These are phyloP conservation scores for Skeletonema potamos DNA, from an alignment of 108 stramenopile species.

Conservation along the genomic window DNA sequence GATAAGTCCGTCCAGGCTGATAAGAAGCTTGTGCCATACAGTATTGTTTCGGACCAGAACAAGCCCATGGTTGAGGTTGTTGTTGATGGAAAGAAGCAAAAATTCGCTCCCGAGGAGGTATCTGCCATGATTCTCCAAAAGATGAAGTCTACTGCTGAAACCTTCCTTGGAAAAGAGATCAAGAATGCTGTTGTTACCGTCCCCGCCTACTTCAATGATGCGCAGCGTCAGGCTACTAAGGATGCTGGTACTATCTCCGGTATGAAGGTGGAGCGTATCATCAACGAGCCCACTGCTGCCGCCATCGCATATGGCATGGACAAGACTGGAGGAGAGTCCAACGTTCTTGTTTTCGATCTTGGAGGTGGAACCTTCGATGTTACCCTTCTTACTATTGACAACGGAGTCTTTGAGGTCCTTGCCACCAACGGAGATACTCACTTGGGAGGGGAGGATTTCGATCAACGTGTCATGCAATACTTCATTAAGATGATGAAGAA, in stretches of 20 bases:
- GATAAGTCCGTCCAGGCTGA: constrained; percentile 97
- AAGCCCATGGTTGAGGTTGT: constrained; percentile 78
- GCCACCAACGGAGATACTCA: constrained; percentile 92
- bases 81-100: constrained; percentile 54
- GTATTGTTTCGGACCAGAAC: constrained; percentile 86
- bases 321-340: constrained; percentile 88
- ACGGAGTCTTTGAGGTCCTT: constrained; percentile 91
- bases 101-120: constrained; percentile 89
- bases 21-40: constrained; percentile 97
- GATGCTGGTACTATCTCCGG: constrained; percentile 96
- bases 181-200: constrained; percentile 97
- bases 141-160: constrained; percentile 90
- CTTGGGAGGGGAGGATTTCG: constrained; percentile 90
- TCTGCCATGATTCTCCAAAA: constrained; percentile 89
- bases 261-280: constrained; percentile 93
- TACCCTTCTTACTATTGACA: constrained; percentile 93
- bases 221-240: constrained; percentile 97
- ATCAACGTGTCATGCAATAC: constrained; percentile 94
- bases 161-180: constrained; percentile 82
- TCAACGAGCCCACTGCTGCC: constrained; percentile 99
- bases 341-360: constrained; percentile 96
- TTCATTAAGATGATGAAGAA: constrained; percentile 89
- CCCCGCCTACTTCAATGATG: constrained; percentile 98
- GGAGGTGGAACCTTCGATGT: constrained; percentile 99
- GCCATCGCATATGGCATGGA: constrained; percentile 98